Evolutionary conservation across 2,329 filamentous ascomycete species (phyloP), one percentile per base, ranked within the genome.

Genomic region (Alternaria sp.): DNA sequence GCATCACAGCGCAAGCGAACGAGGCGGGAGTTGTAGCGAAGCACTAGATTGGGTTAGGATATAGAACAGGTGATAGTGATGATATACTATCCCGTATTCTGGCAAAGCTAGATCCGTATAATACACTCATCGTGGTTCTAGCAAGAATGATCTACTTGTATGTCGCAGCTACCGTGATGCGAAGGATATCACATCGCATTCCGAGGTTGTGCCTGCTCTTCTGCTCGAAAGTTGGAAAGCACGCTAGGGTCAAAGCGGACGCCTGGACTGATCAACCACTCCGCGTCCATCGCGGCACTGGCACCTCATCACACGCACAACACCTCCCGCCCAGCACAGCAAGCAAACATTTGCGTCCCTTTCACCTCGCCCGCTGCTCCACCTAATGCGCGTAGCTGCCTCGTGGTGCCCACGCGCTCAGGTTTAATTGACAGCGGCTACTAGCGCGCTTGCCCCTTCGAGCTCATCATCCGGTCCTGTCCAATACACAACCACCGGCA

Each of bases 1-100:
- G 92, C 81, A 97, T 99, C 75, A 88, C 89, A 18, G 90, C 92
- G 14, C 94, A 97, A 83, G 95, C 95, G 21, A 91, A 97, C 79
- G 90, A 90, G 58, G 90, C 91, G 50, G 96, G 96, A 71, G 94
- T 97, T 45, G 96, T 94, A 60, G 88, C 89, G 78, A 77, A 78
- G 66, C 79, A 81, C 62, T 80, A 85, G 71, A 63, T 21, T 18
- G 28, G 50, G 51, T n/a, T 33, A 33, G 25, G 23, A 56, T 49
- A 49, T 33, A 30, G 26, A 28, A 20, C 37, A 28, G 15, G 49
- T 25, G 49, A 41, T 37, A 20, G 49, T 41, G 23, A 41, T n/a
- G 20, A 53, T 37, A 8, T 4, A 41, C 28, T 12, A n/a, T 11
- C 37, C 28, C 49, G 11, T n/a, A 21, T 21, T 25, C 20, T 23